Conservation (phyloP, 768 basidiomycete genomes). For the Gymnopilus dilepis region DNA sequence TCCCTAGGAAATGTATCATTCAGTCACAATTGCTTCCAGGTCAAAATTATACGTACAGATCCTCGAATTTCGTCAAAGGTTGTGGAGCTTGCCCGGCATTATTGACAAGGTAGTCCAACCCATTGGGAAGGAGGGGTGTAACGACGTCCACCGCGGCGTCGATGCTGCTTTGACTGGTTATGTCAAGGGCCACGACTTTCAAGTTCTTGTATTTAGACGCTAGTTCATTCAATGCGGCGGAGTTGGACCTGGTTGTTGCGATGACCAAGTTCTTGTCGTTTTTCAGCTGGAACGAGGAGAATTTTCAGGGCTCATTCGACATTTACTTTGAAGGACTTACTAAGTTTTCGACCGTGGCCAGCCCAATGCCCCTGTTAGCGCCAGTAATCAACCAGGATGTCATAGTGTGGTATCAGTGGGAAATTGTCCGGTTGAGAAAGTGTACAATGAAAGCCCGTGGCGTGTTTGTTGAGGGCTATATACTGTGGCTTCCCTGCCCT, state of each 20-base stretch:
- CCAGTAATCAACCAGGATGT: slow-evolving; percentile 33
- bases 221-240: slow-evolving; percentile 14
- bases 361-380: slow-evolving; percentile 29
- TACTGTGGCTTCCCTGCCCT: too few species aligned
- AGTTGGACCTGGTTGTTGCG: slow-evolving; percentile 20
- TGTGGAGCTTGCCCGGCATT: slow-evolving; percentile 25
- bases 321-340: slow-evolving; percentile 8
- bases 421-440: too few species aligned
- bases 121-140: slow-evolving; percentile 24
- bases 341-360: slow-evolving; percentile 20
- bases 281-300: slow-evolving; percentile 21
- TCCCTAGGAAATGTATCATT: slow-evolving; percentile 15
- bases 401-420: slow-evolving; percentile 14
- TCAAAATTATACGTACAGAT: slow-evolving; percentile 19
- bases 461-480: too few species aligned
- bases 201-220: slow-evolving; percentile 17
- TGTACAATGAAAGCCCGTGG: too few species aligned
- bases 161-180: slow-evolving; percentile 22
- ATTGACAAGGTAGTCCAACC: slow-evolving; percentile 28
- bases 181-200: slow-evolving; percentile 24
- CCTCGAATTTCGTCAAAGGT: slow-evolving; percentile 22
- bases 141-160: slow-evolving; percentile 16
- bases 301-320: not conserved
- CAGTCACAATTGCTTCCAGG: not conserved
- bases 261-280: slow-evolving; percentile 27